phyloP scores from a whole-genome alignment of 768 basidiomycete species.

The Imleria badia region DNA sequence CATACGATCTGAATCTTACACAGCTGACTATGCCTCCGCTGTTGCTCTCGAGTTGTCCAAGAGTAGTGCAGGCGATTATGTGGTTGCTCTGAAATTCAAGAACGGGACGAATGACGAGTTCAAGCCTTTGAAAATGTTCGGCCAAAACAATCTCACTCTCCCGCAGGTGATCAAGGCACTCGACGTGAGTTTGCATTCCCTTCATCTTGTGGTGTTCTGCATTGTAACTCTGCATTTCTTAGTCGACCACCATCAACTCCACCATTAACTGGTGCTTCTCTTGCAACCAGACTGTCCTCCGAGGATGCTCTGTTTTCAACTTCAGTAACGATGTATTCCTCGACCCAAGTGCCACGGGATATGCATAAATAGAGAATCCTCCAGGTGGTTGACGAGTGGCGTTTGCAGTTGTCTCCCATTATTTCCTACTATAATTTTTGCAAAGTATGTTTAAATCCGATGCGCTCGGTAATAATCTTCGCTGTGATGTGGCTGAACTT shows the following conservation, averaged over 20 bases:
- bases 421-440: no score
- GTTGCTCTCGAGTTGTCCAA: conserved; percentile 69
- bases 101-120: conserved; percentile 66
- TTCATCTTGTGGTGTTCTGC: background rate
- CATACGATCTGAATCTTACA: background rate
- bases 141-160: conserved; percentile 30
- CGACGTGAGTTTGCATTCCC: conserved; percentile 10
- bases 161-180: conserved; percentile 17
- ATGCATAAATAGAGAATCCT: no score
- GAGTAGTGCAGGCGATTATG: conserved; percentile 62
- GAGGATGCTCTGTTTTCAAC: conserved; percentile 34
- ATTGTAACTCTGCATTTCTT: background rate
- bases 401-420: no score
- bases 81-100: conserved; percentile 80
- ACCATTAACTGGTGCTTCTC: conserved; percentile 35
- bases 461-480: no score
- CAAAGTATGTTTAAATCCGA: no score
- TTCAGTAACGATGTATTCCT: conserved; percentile 30
- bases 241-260: conserved; percentile 31
- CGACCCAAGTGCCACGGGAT: no score
- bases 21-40: conserved; percentile 72
- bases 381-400: no score
- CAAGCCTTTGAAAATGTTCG: conserved; percentile 67
- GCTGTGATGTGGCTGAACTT: no score
- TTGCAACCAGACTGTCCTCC: conserved; percentile 34